Evolutionary conservation across 1,139 yeast species (phyloP).

Genomic region (Saccharomyces hybrid): DNA sequence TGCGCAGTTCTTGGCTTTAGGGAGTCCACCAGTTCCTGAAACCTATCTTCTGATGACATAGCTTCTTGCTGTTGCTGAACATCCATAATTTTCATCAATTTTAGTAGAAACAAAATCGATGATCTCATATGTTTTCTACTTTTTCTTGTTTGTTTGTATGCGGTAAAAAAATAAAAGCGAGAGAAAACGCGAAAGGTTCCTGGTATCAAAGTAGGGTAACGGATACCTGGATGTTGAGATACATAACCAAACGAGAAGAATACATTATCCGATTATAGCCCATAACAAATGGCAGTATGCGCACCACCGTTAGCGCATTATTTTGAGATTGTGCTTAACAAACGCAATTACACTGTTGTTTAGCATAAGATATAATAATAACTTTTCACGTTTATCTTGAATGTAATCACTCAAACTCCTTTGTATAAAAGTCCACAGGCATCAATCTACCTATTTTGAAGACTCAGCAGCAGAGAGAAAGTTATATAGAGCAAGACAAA

Average conservation of each 20-base stretch:
- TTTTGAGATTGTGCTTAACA: background rate
- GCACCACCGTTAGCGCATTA: background rate
- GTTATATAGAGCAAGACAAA: background rate
- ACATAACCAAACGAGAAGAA: background rate
- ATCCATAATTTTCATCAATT: background rate
- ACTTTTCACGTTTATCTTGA: background rate
- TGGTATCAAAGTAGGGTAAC: background rate
- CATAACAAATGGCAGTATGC: too few relatives aligned
- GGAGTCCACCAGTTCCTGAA: slow-evolving; percentile 16
- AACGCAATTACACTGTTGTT: background rate
- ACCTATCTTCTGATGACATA: background rate
- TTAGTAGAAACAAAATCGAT: background rate
- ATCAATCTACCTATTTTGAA: background rate
- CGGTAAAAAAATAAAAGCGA: background rate
- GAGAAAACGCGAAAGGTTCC: background rate
- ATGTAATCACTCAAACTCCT: background rate
- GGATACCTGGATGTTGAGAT: background rate
- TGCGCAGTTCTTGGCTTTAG: slow-evolving; percentile 23
- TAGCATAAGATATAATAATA: background rate
- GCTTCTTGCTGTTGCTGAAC: background rate
- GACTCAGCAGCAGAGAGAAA: background rate
- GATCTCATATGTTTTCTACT: background rate
- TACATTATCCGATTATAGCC: too few relatives aligned
- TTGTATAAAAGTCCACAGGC: background rate
- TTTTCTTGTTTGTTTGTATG: background rate